Conservation (phyloP, 106 monocot species). For the Acanthochlamys bracteata region DNA sequence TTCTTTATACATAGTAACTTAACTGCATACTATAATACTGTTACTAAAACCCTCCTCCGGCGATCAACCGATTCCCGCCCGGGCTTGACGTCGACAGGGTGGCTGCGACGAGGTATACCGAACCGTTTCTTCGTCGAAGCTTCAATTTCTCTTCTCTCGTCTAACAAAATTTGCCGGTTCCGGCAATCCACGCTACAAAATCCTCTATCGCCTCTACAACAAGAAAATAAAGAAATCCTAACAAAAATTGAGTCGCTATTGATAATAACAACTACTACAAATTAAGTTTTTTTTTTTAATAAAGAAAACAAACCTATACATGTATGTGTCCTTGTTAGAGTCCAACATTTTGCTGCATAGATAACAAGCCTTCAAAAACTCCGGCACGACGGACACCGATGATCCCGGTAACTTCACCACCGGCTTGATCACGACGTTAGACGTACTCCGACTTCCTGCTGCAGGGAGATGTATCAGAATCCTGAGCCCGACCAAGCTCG, state of each 20-base stretch:
- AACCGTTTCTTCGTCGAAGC: slow-evolving; percentile 14
- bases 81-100: slow-evolving; percentile 4
- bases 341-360: slow-evolving; percentile 30
- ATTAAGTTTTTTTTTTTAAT: too few species aligned
- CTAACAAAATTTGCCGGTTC: slow-evolving; percentile 32
- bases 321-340: slow-evolving; percentile 36
- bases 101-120: slow-evolving; percentile 4
- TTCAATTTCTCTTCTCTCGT: slow-evolving; percentile 42
- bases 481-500: slow-evolving; percentile 29
- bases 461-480: slow-evolving; percentile 22
- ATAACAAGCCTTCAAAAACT: slow-evolving; percentile 24
- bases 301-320: slow-evolving; percentile 31
- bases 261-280: not conserved
- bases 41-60: slow-evolving; percentile 11
- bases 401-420: slow-evolving; percentile 2
- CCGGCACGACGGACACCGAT: not conserved
- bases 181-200: slow-evolving; percentile 59
- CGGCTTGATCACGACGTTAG: slow-evolving; percentile 24
- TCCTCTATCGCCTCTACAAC: slow-evolving; percentile 51
- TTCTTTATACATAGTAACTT: too few species aligned
- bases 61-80: slow-evolving; percentile 9
- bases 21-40: too few species aligned
- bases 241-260: not conserved
- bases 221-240: not conserved
- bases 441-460: too few species aligned